These are phyloP conservation scores for Logfia minima DNA, from an alignment of 129 eudicot genomes.

Conservation along the genomic window DNA sequence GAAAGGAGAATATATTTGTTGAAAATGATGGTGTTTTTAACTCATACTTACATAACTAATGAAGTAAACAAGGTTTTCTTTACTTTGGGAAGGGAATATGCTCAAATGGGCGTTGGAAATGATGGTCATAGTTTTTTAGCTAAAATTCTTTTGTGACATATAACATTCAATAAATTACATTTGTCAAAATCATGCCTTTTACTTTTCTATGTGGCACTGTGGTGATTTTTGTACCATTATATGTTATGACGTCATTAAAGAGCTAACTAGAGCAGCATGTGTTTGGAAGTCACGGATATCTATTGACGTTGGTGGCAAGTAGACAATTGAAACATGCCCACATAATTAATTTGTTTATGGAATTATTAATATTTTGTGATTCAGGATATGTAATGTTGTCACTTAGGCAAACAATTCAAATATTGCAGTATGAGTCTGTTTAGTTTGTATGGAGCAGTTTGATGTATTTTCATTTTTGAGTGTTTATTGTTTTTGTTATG, in stretches of 20 bases:
- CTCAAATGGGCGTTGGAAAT: conserved; percentile 21
- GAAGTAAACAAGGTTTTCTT: conserved; percentile 8
- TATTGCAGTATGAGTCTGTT: not conserved
- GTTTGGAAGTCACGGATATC: conserved; percentile 13
- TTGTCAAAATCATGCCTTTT: conserved; percentile 7
- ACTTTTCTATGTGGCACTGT: not conserved
- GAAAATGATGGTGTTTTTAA: conserved; percentile 16
- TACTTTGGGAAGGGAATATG: conserved; percentile 18
- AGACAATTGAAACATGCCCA: conserved; percentile 8
- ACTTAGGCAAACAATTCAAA: not conserved
- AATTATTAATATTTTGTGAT: not conserved
- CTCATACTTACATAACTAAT: not conserved
- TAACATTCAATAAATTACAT: not conserved
- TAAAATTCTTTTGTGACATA: not conserved
- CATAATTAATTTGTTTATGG: not conserved
- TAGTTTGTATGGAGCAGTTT: not conserved
- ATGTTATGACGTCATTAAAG: conserved; percentile 8
- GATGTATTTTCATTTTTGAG: not conserved
- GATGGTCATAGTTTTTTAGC: conserved; percentile 21
- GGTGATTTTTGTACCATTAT: not conserved
- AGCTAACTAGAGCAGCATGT: conserved; percentile 8
- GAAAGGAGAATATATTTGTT: conserved; percentile 4
- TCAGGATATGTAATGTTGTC: not conserved
- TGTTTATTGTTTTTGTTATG: not conserved
- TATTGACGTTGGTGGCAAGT: conserved; percentile 23